These are phyloP conservation scores for Sungouiozyma intestinalis DNA, from an alignment of 805 yeast genomes.

Conservation along the genomic window DNA sequence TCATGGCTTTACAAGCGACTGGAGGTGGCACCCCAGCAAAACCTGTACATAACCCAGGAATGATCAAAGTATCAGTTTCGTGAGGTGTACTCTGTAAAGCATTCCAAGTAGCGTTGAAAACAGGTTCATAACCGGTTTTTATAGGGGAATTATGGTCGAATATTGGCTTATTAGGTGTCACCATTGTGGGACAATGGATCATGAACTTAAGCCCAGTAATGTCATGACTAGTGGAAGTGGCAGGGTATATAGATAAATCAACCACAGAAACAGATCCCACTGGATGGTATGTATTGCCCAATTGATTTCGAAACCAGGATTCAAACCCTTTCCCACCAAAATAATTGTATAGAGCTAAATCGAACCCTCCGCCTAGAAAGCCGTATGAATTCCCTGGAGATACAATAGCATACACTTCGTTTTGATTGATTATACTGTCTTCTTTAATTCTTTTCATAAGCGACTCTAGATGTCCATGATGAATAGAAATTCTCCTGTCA, in stretches of 20 bases:
- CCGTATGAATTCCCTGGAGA: conserved; percentile 47
- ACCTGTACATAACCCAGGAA: conserved; percentile 28
- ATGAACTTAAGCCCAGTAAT: conserved; percentile 14
- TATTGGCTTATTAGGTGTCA: conserved; percentile 17
- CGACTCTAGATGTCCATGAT: conserved; percentile 10
- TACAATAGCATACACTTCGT: conserved; percentile 25
- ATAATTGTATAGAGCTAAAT: conserved; percentile 23
- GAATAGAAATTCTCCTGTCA: conserved; percentile 6
- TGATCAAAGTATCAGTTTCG: conserved; percentile 16
- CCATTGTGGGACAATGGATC: conserved; percentile 26
- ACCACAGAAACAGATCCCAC: conserved; percentile 20
- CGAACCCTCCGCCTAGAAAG: conserved; percentile 43
- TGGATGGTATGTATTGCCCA: conserved; percentile 16
- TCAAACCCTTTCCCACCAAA: conserved; percentile 23
- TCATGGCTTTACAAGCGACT: conserved; percentile 22
- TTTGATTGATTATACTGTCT: not conserved
- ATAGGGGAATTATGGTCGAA: conserved; percentile 10
- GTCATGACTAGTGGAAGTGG: not conserved
- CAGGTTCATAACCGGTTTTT: conserved; percentile 19
- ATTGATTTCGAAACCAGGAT: conserved; percentile 18
- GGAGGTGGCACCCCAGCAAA: conserved; percentile 24
- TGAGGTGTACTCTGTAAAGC: conserved; percentile 14
- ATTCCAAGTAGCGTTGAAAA: conserved; percentile 24
- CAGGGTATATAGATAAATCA: conserved; percentile 8
- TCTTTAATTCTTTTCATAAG: conserved; percentile 3